Evolutionary conservation across 768 basidiomycete genomes (phyloP).

Genomic region (Psilocybe cubensis): DNA sequence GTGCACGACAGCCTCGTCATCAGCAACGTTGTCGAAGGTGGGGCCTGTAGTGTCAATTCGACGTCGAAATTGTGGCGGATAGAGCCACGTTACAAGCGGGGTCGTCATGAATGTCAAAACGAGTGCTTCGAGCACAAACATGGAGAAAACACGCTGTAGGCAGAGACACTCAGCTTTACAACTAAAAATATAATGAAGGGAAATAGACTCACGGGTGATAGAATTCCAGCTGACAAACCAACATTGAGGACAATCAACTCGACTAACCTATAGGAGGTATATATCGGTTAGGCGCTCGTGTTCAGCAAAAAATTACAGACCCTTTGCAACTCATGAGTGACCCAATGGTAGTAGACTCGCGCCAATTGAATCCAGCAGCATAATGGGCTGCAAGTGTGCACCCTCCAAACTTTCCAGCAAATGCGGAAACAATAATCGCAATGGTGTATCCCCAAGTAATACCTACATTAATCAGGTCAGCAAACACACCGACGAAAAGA

Average conservation of each 20-base stretch:
- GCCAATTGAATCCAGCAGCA: constrained; percentile 73
- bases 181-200: neutral
- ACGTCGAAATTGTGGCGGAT: constrained; percentile 63
- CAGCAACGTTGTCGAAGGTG: constrained; percentile 50
- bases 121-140: constrained; percentile 91
- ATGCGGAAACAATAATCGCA: constrained; percentile 78
- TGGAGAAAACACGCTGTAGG: constrained; percentile 78
- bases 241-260: constrained; percentile 97
- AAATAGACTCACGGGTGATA: constrained; percentile 51
- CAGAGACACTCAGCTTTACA: neutral
- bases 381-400: constrained; percentile 72
- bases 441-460: constrained; percentile 90
- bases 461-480: constrained; percentile 35
- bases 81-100: constrained; percentile 67
- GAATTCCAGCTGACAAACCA: constrained; percentile 79
- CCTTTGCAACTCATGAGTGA: constrained; percentile 97
- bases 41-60: constrained; percentile 50
- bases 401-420: constrained; percentile 87
- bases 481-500: neutral
- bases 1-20: constrained; percentile 32
- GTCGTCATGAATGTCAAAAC: constrained; percentile 87
- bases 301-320: constrained; percentile 35
- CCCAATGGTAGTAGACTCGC: constrained; percentile 86
- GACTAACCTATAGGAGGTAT: constrained; percentile 57
- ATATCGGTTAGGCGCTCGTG: neutral